phyloP scores from a whole-genome alignment of 140 eudicot genomes.

The Stevia rebaudiana region DNA sequence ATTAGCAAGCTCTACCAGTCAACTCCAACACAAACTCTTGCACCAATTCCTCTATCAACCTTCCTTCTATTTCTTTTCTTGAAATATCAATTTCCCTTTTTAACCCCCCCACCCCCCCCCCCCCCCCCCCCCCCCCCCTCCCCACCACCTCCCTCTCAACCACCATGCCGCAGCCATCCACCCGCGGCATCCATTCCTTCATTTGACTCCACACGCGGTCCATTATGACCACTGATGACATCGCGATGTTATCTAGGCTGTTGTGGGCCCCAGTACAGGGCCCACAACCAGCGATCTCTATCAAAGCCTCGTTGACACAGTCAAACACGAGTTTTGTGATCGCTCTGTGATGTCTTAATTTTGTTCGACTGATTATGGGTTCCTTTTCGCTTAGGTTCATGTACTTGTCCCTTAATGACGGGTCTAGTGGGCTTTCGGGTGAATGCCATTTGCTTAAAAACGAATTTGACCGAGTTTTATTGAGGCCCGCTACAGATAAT shows the following conservation, averaged over 20 bases:
- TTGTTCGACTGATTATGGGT: conserved; percentile 39
- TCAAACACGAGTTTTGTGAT: conserved; percentile 71
- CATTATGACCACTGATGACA: conserved; percentile 28
- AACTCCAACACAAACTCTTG: conserved; percentile 64
- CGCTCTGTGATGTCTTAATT: conserved; percentile 47
- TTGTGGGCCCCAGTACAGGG: conserved; percentile 26
- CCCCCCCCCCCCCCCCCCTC: conserved; percentile 68
- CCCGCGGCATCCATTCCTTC: conserved; percentile 55
- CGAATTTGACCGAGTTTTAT: conserved; percentile 32
- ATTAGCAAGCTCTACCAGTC: conserved; percentile 42
- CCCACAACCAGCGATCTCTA: conserved; percentile 48
- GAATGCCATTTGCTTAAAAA: conserved; percentile 69
- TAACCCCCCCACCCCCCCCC: conserved; percentile 60
- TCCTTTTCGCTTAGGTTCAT: conserved; percentile 45
- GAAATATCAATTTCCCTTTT: conserved; percentile 44
- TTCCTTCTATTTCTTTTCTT: conserved; percentile 72
- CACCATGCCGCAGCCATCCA: too few species aligned
- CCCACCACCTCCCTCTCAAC: conserved; percentile 34
- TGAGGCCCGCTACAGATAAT: conserved; percentile 58
- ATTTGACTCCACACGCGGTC: conserved; percentile 68
- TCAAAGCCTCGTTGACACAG: conserved; percentile 61
- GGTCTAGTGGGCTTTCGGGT: conserved; percentile 79
- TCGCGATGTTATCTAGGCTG: conserved; percentile 12
- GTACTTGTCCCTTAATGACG: conserved; percentile 60
- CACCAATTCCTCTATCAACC: conserved; percentile 74